A percentile compares a stretch with the other conserved stretches of the same genome.
Conservation (phyloP, 2,329 filamentous ascomycete genomes). For the Apiospora pterosperma region DNA sequence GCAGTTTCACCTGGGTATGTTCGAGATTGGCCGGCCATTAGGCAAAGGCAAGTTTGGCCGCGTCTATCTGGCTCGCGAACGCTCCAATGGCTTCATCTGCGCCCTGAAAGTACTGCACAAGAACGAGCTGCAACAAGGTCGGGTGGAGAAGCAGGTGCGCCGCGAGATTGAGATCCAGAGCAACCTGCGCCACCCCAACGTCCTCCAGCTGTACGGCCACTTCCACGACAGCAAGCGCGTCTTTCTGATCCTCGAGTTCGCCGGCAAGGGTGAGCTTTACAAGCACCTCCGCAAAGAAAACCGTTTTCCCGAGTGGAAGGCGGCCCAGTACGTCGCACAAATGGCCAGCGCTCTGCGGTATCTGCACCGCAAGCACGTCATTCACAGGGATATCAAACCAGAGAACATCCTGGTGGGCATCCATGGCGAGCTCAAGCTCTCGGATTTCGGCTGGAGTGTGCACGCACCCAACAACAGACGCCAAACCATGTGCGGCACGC, state of each 20-base stretch:
- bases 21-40: conserved; percentile 83
- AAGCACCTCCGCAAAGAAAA: conserved; percentile 78
- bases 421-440: conserved; percentile 97
- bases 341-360: conserved; percentile 90
- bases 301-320: conserved; percentile 81
- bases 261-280: conserved; percentile 81
- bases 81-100: conserved; percentile 76
- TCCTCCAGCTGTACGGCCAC: conserved; percentile 78
- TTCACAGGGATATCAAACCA: conserved; percentile 96
- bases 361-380: conserved; percentile 94
- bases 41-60: conserved; percentile 87
- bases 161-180: conserved; percentile 89
- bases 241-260: conserved; percentile 84
- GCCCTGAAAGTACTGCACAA: conserved; percentile 86
- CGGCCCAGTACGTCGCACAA: conserved; percentile 82
- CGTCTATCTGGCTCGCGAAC: conserved; percentile 81
- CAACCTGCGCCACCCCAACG: conserved; percentile 82
- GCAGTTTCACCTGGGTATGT: conserved; percentile 87
- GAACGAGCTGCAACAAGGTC: conserved; percentile 71
- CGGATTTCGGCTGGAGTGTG: conserved; percentile 97
- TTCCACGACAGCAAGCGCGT: conserved; percentile 88
- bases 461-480: conserved; percentile 93
- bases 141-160: conserved; percentile 81
- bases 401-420: conserved; percentile 96
- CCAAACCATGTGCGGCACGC: conserved; percentile 93